Percentiles rank a stretch among this genome's conserved stretches.
Evolutionary conservation across 1,284 basidiomycete genomes (phyloP).

Genomic region (Xerocomus amazonicus): DNA sequence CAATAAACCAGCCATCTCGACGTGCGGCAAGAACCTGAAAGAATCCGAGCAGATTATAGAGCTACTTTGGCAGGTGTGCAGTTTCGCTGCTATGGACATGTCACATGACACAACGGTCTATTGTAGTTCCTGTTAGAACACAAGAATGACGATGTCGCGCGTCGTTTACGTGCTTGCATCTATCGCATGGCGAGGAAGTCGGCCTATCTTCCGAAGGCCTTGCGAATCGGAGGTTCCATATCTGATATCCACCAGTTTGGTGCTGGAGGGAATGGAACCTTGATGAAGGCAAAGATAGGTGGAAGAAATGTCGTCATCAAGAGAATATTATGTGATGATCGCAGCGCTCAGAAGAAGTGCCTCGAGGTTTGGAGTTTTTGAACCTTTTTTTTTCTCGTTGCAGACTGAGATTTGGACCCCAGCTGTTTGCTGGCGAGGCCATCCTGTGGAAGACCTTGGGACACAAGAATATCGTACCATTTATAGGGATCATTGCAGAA

Average conservation of each 20-base stretch:
- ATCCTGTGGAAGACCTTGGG: constrained; percentile 28
- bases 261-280: constrained; percentile 6
- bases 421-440: constrained; percentile 30
- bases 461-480: constrained; percentile 29
- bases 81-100: neutral
- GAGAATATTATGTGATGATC: constrained; percentile 10
- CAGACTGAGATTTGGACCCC: constrained; percentile 1
- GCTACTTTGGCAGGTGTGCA: constrained; percentile 24
- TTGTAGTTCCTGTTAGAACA: constrained; percentile 15
- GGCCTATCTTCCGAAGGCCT: constrained; percentile 18
- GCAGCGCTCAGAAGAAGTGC: neutral
- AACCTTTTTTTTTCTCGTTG: neutral
- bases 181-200: constrained; percentile 33
- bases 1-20: neutral
- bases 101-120: neutral
- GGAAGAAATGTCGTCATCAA: constrained; percentile 18
- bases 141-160: constrained; percentile 2
- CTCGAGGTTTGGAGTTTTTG: constrained; percentile 15
- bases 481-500: constrained; percentile 23
- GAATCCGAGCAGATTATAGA: constrained; percentile 22
- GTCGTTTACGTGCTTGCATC: constrained; percentile 19
- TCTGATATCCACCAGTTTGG: neutral
- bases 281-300: constrained; percentile 11
- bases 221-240: constrained; percentile 15
- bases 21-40: neutral